Percentiles rank a stretch among this genome's conserved stretches.
These are phyloP conservation scores for Penicillium mononematosum DNA, from an alignment of 495 filamentous ascomycete species.

Conservation along the genomic window DNA sequence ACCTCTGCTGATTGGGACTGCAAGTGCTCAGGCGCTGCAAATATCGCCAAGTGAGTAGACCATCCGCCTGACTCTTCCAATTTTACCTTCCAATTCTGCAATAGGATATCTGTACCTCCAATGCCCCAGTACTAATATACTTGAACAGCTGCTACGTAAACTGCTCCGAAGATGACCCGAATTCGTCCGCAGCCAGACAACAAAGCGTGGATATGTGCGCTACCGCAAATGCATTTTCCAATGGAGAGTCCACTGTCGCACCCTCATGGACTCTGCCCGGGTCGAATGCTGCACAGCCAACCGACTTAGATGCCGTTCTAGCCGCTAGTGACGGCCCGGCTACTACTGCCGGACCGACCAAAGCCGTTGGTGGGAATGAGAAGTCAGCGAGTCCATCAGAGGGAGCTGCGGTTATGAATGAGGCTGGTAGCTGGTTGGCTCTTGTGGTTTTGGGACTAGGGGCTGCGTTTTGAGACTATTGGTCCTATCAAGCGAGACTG, in stretches of 20 bases:
- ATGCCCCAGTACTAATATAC: not conserved
- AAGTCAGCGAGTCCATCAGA: slow-evolving; percentile 14
- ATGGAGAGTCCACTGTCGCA: slow-evolving; percentile 4
- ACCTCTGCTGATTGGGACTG: slow-evolving; percentile 24
- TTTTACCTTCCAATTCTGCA: not conserved
- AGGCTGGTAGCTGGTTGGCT: slow-evolving; percentile 19
- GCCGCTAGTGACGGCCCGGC: not conserved
- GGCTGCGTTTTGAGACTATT: not conserved
- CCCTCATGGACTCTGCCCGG: slow-evolving; percentile 20
- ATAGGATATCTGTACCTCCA: not conserved
- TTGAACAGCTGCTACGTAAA: slow-evolving; percentile 24
- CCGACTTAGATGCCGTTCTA: slow-evolving; percentile 1
- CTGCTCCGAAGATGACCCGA: slow-evolving; percentile 18
- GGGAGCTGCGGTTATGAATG: slow-evolving; percentile 15
- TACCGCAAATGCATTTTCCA: slow-evolving; percentile 26
- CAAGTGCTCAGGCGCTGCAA: slow-evolving; percentile 27
- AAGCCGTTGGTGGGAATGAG: slow-evolving; percentile 10
- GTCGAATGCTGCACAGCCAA: slow-evolving; percentile 11
- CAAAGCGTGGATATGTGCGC: slow-evolving; percentile 21
- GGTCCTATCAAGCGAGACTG: no score
- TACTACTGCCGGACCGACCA: slow-evolving; percentile 12
- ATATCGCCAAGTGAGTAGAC: slow-evolving; percentile 26
- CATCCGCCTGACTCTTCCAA: not conserved
- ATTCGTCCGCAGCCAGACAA: slow-evolving; percentile 13
- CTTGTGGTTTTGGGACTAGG: slow-evolving; percentile 26